Conservation (phyloP, 306 rosid genomes). For the Vigna unguiculata region DNA sequence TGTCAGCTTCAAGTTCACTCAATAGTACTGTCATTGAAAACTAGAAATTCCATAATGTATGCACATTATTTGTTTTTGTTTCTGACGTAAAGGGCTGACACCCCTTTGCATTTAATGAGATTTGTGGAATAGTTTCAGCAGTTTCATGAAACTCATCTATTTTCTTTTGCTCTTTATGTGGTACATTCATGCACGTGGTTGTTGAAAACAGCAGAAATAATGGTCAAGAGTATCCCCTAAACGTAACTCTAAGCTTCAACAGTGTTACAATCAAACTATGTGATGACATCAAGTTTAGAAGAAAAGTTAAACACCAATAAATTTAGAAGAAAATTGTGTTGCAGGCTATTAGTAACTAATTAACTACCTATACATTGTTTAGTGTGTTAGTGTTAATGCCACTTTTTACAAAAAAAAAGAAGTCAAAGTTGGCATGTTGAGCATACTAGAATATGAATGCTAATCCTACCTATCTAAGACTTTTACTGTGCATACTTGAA, state of each 20-base stretch:
- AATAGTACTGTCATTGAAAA: constrained; percentile 9
- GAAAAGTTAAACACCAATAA: background rate
- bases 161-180: background rate
- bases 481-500: constrained; percentile 27
- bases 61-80: background rate
- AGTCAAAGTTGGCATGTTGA: constrained; percentile 17
- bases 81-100: background rate
- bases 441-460: constrained; percentile 30
- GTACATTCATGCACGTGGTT: background rate
- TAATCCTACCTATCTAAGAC: constrained; percentile 6
- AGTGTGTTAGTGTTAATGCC: background rate
- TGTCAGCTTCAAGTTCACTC: constrained; percentile 37
- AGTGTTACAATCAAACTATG: background rate
- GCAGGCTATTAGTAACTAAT: background rate
- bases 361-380: constrained; percentile 16
- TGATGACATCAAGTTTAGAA: constrained; percentile 7
- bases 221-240: constrained; percentile 10
- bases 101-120: background rate
- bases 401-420: background rate
- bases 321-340: background rate
- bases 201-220: constrained; percentile 21
- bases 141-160: constrained; percentile 25
- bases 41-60: background rate
- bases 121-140: background rate
- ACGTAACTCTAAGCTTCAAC: constrained; percentile 2